These are phyloP conservation scores for Sesbania bispinosa DNA, from an alignment of 306 rosid genomes.

Conservation along the genomic window DNA sequence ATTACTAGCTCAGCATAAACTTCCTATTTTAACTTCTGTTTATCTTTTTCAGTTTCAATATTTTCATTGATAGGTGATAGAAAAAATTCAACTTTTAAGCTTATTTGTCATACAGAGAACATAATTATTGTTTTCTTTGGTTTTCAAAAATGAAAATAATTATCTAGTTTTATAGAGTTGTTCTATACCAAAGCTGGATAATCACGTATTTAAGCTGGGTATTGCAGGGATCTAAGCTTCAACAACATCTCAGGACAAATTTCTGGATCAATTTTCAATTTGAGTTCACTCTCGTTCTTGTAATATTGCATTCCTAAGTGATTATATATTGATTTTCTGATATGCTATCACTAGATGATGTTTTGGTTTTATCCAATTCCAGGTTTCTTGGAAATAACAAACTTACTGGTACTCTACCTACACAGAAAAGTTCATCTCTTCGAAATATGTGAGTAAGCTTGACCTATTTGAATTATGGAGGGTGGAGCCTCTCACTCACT, in stretches of 20 bases:
- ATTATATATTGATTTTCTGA: constrained; percentile 5
- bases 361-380: constrained; percentile 2
- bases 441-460: constrained; percentile 48
- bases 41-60: neutral
- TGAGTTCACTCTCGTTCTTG: constrained; percentile 58
- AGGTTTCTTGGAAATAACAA: constrained; percentile 84
- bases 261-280: constrained; percentile 58
- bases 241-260: constrained; percentile 62
- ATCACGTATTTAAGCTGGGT: neutral
- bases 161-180: neutral
- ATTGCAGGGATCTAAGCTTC: constrained; percentile 87
- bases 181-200: neutral
- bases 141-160: neutral
- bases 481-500: neutral
- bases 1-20: neutral
- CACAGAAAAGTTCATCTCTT: constrained; percentile 46
- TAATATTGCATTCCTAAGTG: constrained; percentile 33
- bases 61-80: neutral
- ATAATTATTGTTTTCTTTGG: neutral
- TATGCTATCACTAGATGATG: neutral
- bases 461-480: neutral
- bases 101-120: neutral
- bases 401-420: constrained; percentile 60
- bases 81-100: neutral
- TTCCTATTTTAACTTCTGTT: neutral